phyloP scores from a whole-genome alignment of 495 filamentous ascomycete species.

The Letharia columbiana region DNA sequence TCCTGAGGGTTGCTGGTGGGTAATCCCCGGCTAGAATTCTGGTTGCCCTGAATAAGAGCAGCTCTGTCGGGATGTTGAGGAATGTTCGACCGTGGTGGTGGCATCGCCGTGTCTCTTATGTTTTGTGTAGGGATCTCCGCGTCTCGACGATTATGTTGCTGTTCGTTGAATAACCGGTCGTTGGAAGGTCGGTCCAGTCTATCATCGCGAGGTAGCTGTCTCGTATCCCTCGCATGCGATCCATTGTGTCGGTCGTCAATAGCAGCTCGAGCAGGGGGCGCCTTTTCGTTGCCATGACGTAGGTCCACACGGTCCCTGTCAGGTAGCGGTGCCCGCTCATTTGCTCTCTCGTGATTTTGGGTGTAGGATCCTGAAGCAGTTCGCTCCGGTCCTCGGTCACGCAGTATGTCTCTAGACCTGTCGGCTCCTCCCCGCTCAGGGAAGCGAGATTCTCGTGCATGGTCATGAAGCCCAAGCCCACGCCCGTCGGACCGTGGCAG shows the following conservation, averaged over 20 bases:
- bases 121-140: slow-evolving; percentile 6
- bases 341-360: slow-evolving; percentile 16
- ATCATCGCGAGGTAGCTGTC: slow-evolving; percentile 19
- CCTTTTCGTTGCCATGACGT: slow-evolving; percentile 3
- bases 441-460: slow-evolving; percentile 22
- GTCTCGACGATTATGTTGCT: slow-evolving; percentile 12
- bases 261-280: slow-evolving; percentile 1
- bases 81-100: slow-evolving; percentile 21
- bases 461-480: slow-evolving; percentile 7
- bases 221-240: slow-evolving; percentile 15
- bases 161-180: slow-evolving; percentile 15
- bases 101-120: slow-evolving; percentile 21
- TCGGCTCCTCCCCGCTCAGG: slow-evolving; percentile 11
- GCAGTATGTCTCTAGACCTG: slow-evolving; percentile 12
- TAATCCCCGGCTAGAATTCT: slow-evolving; percentile 17
- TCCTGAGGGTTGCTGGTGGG: slow-evolving; percentile 15
- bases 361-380: slow-evolving; percentile 9
- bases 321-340: slow-evolving; percentile 12
- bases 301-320: slow-evolving; percentile 17
- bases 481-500: slow-evolving; percentile 14
- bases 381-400: slow-evolving; percentile 16
- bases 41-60: slow-evolving; percentile 25
- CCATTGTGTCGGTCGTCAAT: slow-evolving; percentile 21
- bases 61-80: slow-evolving; percentile 25
- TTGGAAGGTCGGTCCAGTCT: slow-evolving; percentile 13